These are phyloP conservation scores for Fusarium citri DNA, from an alignment of 2,329 filamentous ascomycete species.

Conservation along the genomic window DNA sequence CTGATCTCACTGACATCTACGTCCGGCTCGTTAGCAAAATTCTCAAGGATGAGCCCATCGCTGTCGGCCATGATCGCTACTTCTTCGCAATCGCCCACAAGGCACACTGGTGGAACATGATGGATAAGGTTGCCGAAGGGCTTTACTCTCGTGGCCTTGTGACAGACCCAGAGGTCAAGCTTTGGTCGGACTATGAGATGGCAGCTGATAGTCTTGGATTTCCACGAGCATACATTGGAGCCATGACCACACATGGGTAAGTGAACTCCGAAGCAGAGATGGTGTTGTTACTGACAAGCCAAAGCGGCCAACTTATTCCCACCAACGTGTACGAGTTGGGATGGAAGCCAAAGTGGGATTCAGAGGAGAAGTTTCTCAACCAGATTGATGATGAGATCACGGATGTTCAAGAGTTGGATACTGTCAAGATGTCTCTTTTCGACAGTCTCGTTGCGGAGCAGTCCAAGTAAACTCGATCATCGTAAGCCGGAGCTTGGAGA, in stretches of 20 bases:
- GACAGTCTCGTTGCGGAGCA: slow-evolving; percentile 4
- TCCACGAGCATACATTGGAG: slow-evolving; percentile 36
- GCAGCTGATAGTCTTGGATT: slow-evolving; percentile 49
- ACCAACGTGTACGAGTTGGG: slow-evolving; percentile 16
- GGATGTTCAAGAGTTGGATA: slow-evolving; percentile 27
- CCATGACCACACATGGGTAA: slow-evolving; percentile 27
- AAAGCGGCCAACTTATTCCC: slow-evolving; percentile 9
- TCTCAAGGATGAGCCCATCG: slow-evolving; percentile 42
- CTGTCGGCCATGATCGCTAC: slow-evolving; percentile 49
- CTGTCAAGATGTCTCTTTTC: slow-evolving; percentile 26
- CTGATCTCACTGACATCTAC: slow-evolving; percentile 49
- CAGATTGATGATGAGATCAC: slow-evolving; percentile 19
- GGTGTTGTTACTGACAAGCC: neutral
- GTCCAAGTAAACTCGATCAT: neutral
- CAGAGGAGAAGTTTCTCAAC: slow-evolving; percentile 10
- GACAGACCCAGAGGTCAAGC: slow-evolving; percentile 30
- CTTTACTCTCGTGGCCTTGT: slow-evolving; percentile 49
- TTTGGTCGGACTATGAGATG: slow-evolving; percentile 49
- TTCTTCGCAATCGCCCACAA: slow-evolving; percentile 50
- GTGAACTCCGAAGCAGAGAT: neutral
- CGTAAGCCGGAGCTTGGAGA: neutral
- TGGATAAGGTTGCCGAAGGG: slow-evolving; percentile 43
- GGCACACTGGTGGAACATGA: slow-evolving; percentile 46
- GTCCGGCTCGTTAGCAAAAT: slow-evolving; percentile 46
- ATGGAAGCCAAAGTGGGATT: slow-evolving; percentile 27